Evolutionary conservation across 2,329 filamentous ascomycete genomes (phyloP).

Genomic region (Diaporthe australafricana): DNA sequence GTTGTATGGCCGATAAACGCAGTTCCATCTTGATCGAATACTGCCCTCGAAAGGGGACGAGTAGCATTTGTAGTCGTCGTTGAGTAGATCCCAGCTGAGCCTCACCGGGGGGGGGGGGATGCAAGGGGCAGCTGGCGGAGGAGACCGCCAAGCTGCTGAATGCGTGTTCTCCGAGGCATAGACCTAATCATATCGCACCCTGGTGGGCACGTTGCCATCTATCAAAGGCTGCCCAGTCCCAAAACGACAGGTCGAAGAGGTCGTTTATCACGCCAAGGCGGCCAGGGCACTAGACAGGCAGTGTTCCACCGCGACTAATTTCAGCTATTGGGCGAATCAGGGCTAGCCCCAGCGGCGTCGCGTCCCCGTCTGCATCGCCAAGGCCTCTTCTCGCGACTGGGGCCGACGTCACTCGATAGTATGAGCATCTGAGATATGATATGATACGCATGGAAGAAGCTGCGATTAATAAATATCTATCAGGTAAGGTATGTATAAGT

Average conservation of each 20-base stretch:
- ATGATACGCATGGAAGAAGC: not conserved
- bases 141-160: constrained; percentile 12
- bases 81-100: constrained; percentile 5
- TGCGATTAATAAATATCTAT: not conserved
- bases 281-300: constrained; percentile 11
- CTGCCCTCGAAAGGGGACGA: not conserved
- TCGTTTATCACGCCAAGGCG: constrained; percentile 29
- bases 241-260: constrained; percentile 20
- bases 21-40: not conserved
- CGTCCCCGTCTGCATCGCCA: not conserved
- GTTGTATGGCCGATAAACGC: not conserved
- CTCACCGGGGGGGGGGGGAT: constrained; percentile 1
- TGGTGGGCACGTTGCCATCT: constrained; percentile 16
- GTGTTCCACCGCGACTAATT: constrained; percentile 26
- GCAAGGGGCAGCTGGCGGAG: constrained; percentile 11
- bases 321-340: constrained; percentile 7
- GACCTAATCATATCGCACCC: constrained; percentile 24
- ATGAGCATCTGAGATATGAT: not conserved
- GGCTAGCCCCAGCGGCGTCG: not conserved
- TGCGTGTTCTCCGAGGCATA: not conserved
- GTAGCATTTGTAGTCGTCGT: constrained; percentile 23
- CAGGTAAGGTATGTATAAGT: not conserved
- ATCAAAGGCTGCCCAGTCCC: constrained; percentile 14
- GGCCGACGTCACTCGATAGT: not conserved
- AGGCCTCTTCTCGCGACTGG: not conserved